Conservation (phyloP, 2,329 filamentous ascomycete genomes). For the Aspergillus sojae region DNA sequence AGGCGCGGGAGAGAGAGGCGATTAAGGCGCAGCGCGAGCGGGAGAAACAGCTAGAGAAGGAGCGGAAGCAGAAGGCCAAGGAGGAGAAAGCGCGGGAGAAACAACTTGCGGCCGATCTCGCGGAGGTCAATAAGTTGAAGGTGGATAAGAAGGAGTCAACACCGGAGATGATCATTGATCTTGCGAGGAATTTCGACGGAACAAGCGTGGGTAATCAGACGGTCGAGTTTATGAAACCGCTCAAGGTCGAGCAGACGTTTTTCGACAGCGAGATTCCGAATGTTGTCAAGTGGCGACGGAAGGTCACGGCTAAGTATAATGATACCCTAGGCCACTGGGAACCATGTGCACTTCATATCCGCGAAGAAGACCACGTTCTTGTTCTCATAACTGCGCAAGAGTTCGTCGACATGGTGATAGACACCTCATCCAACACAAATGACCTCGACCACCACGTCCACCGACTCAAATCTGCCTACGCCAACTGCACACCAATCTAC, state of each 20-base stretch:
- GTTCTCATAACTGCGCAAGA: conserved; percentile 65
- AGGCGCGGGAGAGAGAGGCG: conserved; percentile 57
- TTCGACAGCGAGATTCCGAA: conserved; percentile 46
- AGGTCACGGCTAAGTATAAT: conserved; percentile 65
- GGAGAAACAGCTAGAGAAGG: conserved; percentile 62
- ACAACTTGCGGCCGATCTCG: conserved; percentile 65
- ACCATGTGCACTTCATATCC: conserved; percentile 54
- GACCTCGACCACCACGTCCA: conserved; percentile 61
- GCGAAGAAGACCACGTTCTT: conserved; percentile 63
- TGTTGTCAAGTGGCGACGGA: conserved; percentile 70
- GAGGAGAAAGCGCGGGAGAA: conserved; percentile 66
- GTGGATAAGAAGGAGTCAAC: conserved; percentile 74
- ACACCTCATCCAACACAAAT: conserved; percentile 47
- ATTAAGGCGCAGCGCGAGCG: conserved; percentile 52
- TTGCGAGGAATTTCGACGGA: conserved; percentile 60
- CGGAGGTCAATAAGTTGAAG: conserved; percentile 72
- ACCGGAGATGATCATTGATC: conserved; percentile 75
- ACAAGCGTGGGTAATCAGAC: conserved; percentile 48
- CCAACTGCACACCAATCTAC: conserved; percentile 63
- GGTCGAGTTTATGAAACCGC: conserved; percentile 44
- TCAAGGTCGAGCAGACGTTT: conserved; percentile 46
- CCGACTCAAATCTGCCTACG: conserved; percentile 58
- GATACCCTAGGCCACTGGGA: conserved; percentile 66
- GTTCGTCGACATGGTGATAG: conserved; percentile 64
- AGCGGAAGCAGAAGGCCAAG: conserved; percentile 45